A percentile compares a stretch with the other conserved stretches of the same genome.
Conservation (phyloP, 176 grass and related monocot species). For the Bothriochloa decipiens region DNA sequence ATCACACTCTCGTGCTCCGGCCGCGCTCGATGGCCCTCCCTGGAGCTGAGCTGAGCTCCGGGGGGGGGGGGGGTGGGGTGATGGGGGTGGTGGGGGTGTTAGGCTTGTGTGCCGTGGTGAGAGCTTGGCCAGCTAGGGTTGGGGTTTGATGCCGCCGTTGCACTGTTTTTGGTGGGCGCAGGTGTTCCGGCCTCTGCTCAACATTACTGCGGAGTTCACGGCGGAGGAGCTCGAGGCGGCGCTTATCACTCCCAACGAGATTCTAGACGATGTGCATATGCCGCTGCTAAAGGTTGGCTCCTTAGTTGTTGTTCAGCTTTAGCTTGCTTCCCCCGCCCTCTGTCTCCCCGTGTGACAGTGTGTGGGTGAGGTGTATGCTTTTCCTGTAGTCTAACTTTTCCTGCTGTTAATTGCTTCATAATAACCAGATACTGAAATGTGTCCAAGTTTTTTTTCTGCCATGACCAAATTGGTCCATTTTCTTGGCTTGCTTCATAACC, state of each 20-base stretch:
- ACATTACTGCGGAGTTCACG: constrained; percentile 77
- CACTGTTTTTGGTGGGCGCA: constrained; percentile 40
- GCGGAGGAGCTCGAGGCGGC: constrained; percentile 91
- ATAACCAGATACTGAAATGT: background rate
- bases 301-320: background rate
- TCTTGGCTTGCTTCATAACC: background rate
- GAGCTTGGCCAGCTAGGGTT: constrained; percentile 32
- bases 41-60: background rate
- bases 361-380: background rate
- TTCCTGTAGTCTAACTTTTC: background rate
- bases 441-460: background rate
- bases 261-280: constrained; percentile 90
- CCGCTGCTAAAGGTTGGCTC: constrained; percentile 87
- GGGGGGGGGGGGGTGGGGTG: too few species aligned
- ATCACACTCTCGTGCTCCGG: background rate
- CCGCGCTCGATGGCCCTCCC: background rate
- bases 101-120: background rate
- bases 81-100: too few species aligned
- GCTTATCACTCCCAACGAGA: constrained; percentile 78
- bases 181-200: constrained; percentile 89
- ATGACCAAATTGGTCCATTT: background rate
- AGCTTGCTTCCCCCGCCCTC: background rate
- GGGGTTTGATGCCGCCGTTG: constrained; percentile 44
- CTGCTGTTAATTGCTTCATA: background rate
- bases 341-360: background rate